phyloP scores from a whole-genome alignment of 345 rosid genomes.

The Citropsis articulata region DNA sequence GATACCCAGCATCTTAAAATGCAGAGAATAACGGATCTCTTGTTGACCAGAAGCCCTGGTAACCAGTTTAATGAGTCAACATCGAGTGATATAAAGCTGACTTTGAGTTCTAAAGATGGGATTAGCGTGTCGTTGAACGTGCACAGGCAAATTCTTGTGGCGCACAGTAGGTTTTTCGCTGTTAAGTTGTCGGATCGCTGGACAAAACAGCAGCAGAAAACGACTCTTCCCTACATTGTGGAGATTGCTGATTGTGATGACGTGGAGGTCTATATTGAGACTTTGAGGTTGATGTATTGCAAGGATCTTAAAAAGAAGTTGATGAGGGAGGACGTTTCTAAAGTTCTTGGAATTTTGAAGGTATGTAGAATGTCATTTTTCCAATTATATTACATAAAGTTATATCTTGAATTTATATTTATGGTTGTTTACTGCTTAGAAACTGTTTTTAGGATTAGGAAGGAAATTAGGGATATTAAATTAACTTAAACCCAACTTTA shows the following conservation, averaged over 20 bases:
- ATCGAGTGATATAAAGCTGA: slow-evolving; percentile 76
- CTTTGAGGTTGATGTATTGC: slow-evolving; percentile 90
- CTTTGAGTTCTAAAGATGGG: slow-evolving; percentile 86
- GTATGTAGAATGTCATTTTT: slow-evolving; percentile 23
- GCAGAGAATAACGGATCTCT: slow-evolving; percentile 77
- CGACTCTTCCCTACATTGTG: slow-evolving; percentile 61
- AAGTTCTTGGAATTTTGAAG: slow-evolving; percentile 93
- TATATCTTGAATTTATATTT: too few species aligned
- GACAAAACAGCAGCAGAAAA: slow-evolving; percentile 59
- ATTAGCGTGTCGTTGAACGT: slow-evolving; percentile 66
- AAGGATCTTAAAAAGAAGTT: slow-evolving; percentile 89
- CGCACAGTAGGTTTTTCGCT: slow-evolving; percentile 86
- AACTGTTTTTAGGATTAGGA: slow-evolving; percentile 6
- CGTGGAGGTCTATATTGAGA: slow-evolving; percentile 94
- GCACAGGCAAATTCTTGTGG: slow-evolving; percentile 85
- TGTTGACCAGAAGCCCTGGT: slow-evolving; percentile 65
- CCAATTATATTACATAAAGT: too few species aligned
- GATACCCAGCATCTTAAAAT: slow-evolving; percentile 66
- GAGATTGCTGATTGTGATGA: slow-evolving; percentile 99
- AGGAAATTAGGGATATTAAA: background rate
- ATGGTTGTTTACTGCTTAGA: slow-evolving; percentile 5
- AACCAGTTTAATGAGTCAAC: slow-evolving; percentile 82
- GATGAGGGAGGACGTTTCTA: slow-evolving; percentile 82
- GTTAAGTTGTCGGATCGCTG: slow-evolving; percentile 77
- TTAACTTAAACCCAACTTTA: background rate